phyloP scores from a whole-genome alignment of 148 eudicot genomes.

The Silene conica region DNA sequence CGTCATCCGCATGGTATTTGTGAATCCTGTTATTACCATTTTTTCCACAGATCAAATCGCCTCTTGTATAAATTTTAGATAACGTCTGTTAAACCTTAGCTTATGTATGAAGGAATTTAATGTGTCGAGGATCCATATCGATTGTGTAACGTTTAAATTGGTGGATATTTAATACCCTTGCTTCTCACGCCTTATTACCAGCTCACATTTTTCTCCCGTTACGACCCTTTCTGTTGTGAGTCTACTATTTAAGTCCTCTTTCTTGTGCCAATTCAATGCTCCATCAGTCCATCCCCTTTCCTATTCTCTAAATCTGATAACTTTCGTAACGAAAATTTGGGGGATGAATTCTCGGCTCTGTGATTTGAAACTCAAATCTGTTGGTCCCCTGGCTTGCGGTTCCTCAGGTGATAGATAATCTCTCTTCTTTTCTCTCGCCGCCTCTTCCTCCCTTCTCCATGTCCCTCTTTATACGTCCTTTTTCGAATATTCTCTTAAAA shows the following conservation, averaged over 20 bases:
- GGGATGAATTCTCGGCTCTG: neutral
- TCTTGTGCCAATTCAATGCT: neutral
- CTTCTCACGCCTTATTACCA: neutral
- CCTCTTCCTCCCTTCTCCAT: neutral
- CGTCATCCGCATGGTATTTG: no score
- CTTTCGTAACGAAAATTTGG: neutral
- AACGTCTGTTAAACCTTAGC: no score
- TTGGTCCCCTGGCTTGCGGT: neutral
- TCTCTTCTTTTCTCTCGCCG: neutral
- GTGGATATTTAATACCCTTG: slow-evolving; percentile 7
- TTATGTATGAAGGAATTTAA: no score
- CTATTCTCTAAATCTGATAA: slow-evolving; percentile 5
- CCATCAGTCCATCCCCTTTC: neutral
- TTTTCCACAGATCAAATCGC: no score
- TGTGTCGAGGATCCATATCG: neutral
- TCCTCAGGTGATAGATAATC: slow-evolving; percentile 18
- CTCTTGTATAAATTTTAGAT: no score
- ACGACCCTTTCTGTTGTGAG: neutral
- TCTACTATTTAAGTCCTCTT: slow-evolving; percentile 1
- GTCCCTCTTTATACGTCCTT: neutral
- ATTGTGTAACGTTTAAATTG: neutral
- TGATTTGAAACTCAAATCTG: neutral
- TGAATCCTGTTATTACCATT: no score
- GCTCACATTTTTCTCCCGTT: neutral
- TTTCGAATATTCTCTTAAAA: neutral